Conservation (phyloP, 1,284 basidiomycete species). For the Trichosporon ovoides region DNA sequence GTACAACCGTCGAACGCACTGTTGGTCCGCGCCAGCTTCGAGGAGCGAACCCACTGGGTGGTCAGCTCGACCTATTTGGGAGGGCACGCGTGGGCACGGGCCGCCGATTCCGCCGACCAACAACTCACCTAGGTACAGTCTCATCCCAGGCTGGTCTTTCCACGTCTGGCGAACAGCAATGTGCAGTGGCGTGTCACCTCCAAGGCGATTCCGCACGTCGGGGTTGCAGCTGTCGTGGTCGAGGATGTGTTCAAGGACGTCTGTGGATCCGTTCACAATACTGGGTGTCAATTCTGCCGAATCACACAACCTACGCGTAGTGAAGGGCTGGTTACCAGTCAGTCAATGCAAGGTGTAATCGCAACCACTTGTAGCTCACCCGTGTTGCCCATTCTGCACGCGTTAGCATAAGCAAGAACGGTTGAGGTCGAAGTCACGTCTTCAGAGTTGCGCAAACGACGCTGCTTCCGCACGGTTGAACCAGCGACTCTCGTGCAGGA, state of each 20-base stretch:
- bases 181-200: constrained; percentile 75
- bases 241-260: constrained; percentile 67
- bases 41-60: constrained; percentile 59
- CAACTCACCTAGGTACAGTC: constrained; percentile 47
- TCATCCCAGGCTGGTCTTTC: constrained; percentile 58
- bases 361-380: constrained; percentile 47
- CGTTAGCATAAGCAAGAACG: constrained; percentile 6
- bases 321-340: constrained; percentile 59
- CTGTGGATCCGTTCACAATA: constrained; percentile 54
- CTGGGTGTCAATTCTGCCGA: constrained; percentile 19
- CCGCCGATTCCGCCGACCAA: constrained; percentile 1
- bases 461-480: neutral
- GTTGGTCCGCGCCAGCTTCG: constrained; percentile 69
- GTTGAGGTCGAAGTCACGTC: neutral
- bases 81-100: neutral
- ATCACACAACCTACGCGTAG: constrained; percentile 60
- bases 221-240: constrained; percentile 74
- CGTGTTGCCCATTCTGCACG: constrained; percentile 64
- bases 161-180: constrained; percentile 62
- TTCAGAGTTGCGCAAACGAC: too few relatives aligned
- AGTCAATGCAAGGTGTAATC: neutral
- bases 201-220: constrained; percentile 68
- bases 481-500: neutral
- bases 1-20: constrained; percentile 49
- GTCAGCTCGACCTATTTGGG: constrained; percentile 7